Evolutionary conservation across 768 basidiomycete species (phyloP).

Genomic region (Pluteus cervinus): DNA sequence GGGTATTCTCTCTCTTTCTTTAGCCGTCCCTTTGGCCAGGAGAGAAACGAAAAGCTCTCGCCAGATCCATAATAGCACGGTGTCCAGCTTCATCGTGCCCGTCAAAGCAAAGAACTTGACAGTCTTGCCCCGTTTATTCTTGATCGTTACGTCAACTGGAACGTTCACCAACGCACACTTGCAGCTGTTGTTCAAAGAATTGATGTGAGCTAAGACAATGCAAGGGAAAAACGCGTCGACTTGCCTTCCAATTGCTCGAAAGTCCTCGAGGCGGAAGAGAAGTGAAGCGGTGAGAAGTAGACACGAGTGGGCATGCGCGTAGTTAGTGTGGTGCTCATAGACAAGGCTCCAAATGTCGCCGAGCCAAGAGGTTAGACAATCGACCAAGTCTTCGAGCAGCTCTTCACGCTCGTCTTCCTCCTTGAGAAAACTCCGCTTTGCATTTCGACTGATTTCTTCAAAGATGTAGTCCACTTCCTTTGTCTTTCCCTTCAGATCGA

Average conservation of each 20-base stretch:
- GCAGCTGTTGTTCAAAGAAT: no score
- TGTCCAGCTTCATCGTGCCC: background rate
- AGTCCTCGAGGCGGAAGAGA: no score
- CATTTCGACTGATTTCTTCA: slow-evolving; percentile 36
- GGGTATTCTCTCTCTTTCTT: slow-evolving; percentile 22
- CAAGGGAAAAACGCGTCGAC: no score
- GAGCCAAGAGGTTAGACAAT: slow-evolving; percentile 38
- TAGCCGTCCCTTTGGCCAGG: slow-evolving; percentile 25
- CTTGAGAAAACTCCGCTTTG: slow-evolving; percentile 34
- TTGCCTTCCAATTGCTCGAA: no score
- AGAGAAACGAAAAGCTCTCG: slow-evolving; percentile 45
- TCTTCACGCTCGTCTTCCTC: slow-evolving; percentile 39
- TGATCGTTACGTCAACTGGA: no score
- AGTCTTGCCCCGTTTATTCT: no score
- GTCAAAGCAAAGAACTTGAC: slow-evolving; percentile 5
- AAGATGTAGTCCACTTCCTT: slow-evolving; percentile 37
- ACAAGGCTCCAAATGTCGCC: slow-evolving; percentile 44
- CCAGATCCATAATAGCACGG: slow-evolving; percentile 37
- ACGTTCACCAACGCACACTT: no score
- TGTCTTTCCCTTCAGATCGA: slow-evolving; percentile 39
- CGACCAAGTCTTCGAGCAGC: slow-evolving; percentile 38
- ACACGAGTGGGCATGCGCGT: slow-evolving; percentile 35
- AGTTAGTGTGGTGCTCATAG: slow-evolving; percentile 41
- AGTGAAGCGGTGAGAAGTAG: slow-evolving; percentile 31
- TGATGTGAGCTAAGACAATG: no score